Evolutionary conservation across 768 basidiomycete genomes (phyloP).

Genomic region (Termitomyces sp.): DNA sequence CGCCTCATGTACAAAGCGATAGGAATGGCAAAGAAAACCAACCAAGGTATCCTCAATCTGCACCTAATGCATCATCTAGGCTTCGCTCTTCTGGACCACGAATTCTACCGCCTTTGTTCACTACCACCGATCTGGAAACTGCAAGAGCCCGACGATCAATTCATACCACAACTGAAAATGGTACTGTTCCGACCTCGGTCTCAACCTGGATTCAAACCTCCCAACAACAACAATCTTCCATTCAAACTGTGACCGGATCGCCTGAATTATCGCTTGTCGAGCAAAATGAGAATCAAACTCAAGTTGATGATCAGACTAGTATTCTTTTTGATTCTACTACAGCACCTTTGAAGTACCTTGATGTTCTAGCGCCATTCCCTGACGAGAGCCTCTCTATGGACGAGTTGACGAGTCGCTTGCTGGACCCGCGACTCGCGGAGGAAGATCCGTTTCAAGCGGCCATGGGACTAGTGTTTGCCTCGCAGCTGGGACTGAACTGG

Average conservation of each 20-base stretch:
- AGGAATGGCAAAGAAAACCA: conserved; percentile 5
- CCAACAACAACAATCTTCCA: background rate
- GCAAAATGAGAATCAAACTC: background rate
- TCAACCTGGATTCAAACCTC: background rate
- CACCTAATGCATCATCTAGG: background rate
- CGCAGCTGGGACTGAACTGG: conserved; percentile 32
- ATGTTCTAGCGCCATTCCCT: conserved; percentile 22
- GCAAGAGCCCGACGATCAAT: background rate
- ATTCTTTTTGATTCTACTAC: conserved; percentile 18
- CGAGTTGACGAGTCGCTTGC: conserved; percentile 23
- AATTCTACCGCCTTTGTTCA: conserved; percentile 2
- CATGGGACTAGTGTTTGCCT: conserved; percentile 39
- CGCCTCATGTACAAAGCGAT: background rate
- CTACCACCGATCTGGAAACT: background rate
- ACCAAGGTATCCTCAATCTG: background rate
- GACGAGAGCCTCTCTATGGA: conserved; percentile 13
- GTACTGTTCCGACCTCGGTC: background rate
- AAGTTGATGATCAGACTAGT: background rate
- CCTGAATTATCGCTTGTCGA: background rate
- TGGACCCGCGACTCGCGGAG: conserved; percentile 26
- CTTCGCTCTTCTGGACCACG: conserved; percentile 3
- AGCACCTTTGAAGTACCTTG: conserved; percentile 30
- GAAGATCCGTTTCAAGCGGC: conserved; percentile 41
- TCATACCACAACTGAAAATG: background rate
- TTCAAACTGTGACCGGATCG: background rate